phyloP scores from a whole-genome alignment of 208 protist genomes.

The Crithidia thermophila region DNA sequence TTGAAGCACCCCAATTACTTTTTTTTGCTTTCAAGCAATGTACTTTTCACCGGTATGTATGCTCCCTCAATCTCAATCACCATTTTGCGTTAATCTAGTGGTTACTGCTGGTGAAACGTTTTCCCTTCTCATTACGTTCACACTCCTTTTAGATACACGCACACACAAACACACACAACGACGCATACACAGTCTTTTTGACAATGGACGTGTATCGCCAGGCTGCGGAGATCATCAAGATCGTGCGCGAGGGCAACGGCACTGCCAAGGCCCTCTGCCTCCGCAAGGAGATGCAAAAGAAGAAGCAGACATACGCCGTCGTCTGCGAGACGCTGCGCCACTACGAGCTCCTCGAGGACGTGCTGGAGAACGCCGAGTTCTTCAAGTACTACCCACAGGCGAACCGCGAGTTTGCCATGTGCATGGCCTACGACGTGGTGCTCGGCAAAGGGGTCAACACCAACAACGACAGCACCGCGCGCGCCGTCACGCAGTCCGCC shows the following conservation, averaged over 20 bases:
- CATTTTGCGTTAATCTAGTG: no score
- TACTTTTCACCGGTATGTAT: no score
- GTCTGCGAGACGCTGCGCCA: slow-evolving; percentile 89
- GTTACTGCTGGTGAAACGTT: no score
- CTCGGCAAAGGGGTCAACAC: slow-evolving; percentile 90
- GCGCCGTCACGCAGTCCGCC: slow-evolving; percentile 66
- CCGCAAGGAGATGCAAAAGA: slow-evolving; percentile 93
- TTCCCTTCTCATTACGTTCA: slow-evolving; percentile 1
- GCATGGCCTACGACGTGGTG: slow-evolving; percentile 89
- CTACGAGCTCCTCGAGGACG: slow-evolving; percentile 87
- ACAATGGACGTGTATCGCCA: slow-evolving; percentile 92
- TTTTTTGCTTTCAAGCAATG: no score
- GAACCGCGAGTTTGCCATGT: slow-evolving; percentile 70
- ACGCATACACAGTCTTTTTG: background rate
- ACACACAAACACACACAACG: slow-evolving; percentile 3
- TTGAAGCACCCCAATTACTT: no score
- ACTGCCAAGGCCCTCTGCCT: slow-evolving; percentile 91
- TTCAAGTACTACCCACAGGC: slow-evolving; percentile 85
- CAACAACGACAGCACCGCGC: slow-evolving; percentile 77
- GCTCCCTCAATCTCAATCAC: no score
- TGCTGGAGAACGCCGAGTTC: slow-evolving; percentile 82
- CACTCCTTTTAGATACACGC: background rate
- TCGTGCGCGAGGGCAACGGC: slow-evolving; percentile 73
- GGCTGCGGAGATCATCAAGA: slow-evolving; percentile 74
- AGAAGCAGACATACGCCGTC: slow-evolving; percentile 93